A percentile compares a stretch with the other conserved stretches of the same genome.
Conservation (phyloP, 164 flowering plant genomes). For the Vitis cinerea region DNA sequence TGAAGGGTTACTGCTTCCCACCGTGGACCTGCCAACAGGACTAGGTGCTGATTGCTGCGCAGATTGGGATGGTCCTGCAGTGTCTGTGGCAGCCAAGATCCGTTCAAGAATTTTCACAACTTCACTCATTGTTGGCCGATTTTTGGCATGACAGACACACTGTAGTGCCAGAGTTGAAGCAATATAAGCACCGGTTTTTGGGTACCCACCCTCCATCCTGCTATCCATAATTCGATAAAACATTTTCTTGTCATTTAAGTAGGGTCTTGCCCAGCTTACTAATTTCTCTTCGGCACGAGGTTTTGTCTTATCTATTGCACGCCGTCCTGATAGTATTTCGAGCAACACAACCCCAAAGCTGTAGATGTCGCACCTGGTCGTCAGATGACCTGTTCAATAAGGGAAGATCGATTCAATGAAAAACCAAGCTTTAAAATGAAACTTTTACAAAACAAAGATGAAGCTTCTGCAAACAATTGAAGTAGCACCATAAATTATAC, state of each 20-base stretch:
- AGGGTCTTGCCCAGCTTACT: slow-evolving; percentile 61
- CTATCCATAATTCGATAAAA: slow-evolving; percentile 49
- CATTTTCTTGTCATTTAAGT: slow-evolving; percentile 38
- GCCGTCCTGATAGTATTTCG: slow-evolving; percentile 63
- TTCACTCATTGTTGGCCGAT: slow-evolving; percentile 54
- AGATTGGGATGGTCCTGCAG: not conserved
- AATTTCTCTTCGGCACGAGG: slow-evolving; percentile 46
- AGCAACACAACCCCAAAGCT: slow-evolving; percentile 74
- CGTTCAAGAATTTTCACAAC: slow-evolving; percentile 36
- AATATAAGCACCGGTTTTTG: slow-evolving; percentile 35
- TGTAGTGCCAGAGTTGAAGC: slow-evolving; percentile 39
- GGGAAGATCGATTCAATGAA: not conserved
- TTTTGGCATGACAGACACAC: slow-evolving; percentile 40
- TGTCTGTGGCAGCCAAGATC: slow-evolving; percentile 15
- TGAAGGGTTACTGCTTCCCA: too few relatives aligned
- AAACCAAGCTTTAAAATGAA: not conserved
- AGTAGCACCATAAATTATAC: not conserved
- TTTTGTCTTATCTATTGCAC: slow-evolving; percentile 49
- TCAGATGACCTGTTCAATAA: slow-evolving; percentile 38
- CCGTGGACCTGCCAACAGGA: not conserved
- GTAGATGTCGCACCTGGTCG: slow-evolving; percentile 55
- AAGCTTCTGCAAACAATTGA: too few relatives aligned
- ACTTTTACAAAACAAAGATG: not conserved
- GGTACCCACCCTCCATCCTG: slow-evolving; percentile 50
- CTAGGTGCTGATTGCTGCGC: not conserved